Percentiles rank a stretch among this genome's conserved stretches.
phyloP scores from a whole-genome alignment of 306 rosid genomes.

The Cicer bijugum region DNA sequence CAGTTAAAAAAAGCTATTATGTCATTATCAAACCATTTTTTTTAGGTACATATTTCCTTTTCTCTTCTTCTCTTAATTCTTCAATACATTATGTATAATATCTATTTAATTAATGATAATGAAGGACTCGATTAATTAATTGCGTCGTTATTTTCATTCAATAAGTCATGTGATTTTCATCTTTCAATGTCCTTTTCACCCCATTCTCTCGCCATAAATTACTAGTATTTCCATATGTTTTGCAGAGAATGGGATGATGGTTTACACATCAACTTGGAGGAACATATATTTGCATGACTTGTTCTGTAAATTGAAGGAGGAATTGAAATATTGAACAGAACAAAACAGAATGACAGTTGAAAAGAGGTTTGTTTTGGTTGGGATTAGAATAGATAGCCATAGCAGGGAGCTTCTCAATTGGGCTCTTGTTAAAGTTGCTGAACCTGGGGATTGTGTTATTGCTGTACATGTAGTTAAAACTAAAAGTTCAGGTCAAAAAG shows the following conservation, averaged over 20 bases:
- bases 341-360: constrained; percentile 57
- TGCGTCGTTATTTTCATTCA: constrained; percentile 16
- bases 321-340: constrained; percentile 31
- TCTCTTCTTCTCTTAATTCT: constrained; percentile 45
- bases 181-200: constrained; percentile 18
- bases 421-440: constrained; percentile 85
- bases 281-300: constrained; percentile 32
- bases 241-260: constrained; percentile 51
- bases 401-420: constrained; percentile 78
- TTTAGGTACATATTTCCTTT: constrained; percentile 63
- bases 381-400: constrained; percentile 63
- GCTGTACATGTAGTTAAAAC: constrained; percentile 74
- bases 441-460: constrained; percentile 80
- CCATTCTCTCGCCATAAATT: neutral
- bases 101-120: constrained; percentile 6
- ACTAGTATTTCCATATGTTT: constrained; percentile 42
- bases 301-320: constrained; percentile 40
- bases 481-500: constrained; percentile 59
- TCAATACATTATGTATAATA: neutral
- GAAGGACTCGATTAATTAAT: constrained; percentile 15
- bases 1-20: constrained; percentile 39
- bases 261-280: neutral
- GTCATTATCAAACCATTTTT: constrained; percentile 47
- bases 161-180: constrained; percentile 41
- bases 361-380: constrained; percentile 72